A percentile compares a stretch with the other conserved stretches of the same genome.
Conservation (phyloP, 305 asterid genomes). For the Fraxinus sp. region DNA sequence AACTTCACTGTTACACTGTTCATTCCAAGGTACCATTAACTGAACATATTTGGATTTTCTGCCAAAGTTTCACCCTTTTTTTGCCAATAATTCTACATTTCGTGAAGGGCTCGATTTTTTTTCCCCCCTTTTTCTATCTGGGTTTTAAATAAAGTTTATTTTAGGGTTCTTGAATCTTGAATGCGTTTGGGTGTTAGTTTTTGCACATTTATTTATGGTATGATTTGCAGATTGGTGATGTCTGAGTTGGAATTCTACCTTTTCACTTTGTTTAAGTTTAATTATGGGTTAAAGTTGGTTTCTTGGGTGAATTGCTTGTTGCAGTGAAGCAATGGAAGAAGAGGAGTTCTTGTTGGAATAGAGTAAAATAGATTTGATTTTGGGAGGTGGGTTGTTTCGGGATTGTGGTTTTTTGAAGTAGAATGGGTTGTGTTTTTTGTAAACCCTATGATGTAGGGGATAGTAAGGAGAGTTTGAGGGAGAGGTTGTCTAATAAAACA, state of each 20-base stretch:
- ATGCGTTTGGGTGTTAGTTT: slow-evolving; percentile 23
- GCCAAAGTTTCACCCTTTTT: slow-evolving; percentile 16
- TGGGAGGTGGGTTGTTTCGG: slow-evolving; percentile 40
- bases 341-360: slow-evolving; percentile 33
- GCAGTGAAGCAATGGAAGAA: slow-evolving; percentile 41
- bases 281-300: slow-evolving; percentile 37
- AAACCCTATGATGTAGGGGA: slow-evolving; percentile 78
- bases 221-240: slow-evolving; percentile 15
- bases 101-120: slow-evolving; percentile 3
- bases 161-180: slow-evolving; percentile 17
- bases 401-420: slow-evolving; percentile 32
- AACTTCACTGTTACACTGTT: slow-evolving; percentile 26
- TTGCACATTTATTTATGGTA: slow-evolving; percentile 15
- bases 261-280: slow-evolving; percentile 23
- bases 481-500: slow-evolving; percentile 55
- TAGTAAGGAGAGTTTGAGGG: slow-evolving; percentile 69
- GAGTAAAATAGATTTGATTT: slow-evolving; percentile 35
- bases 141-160: background rate
- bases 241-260: slow-evolving; percentile 26
- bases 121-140: background rate
- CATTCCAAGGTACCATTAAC: slow-evolving; percentile 32
- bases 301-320: slow-evolving; percentile 38
- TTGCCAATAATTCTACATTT: background rate
- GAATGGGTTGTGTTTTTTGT: slow-evolving; percentile 80
- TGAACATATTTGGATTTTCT: slow-evolving; percentile 24